Evolutionary conservation across 495 filamentous ascomycete species (phyloP).

Genomic region (Penicillium macrosclerotiorum): DNA sequence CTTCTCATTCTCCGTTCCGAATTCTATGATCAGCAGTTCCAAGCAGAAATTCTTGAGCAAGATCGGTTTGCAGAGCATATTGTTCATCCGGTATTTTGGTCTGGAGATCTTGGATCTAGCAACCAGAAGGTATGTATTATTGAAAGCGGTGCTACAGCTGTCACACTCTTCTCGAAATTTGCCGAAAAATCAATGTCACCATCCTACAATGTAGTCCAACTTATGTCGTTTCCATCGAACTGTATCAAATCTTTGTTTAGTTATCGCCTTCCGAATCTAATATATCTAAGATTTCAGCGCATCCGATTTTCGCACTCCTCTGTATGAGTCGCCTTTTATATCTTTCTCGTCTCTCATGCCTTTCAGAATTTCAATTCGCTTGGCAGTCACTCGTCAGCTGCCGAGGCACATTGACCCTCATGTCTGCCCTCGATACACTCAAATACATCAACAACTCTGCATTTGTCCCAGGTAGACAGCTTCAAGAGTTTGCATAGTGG

Average conservation of each 20-base stretch:
- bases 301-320: constrained; percentile 19
- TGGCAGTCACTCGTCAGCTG: constrained; percentile 37
- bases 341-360: constrained; percentile 37
- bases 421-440: constrained; percentile 60
- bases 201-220: constrained; percentile 52
- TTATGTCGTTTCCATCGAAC: constrained; percentile 47
- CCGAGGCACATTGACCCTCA: constrained; percentile 52
- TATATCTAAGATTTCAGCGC: constrained; percentile 29
- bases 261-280: constrained; percentile 30
- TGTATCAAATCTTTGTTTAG: constrained; percentile 18
- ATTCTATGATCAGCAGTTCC: constrained; percentile 46
- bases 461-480: constrained; percentile 64
- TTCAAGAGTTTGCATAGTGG: constrained; percentile 52
- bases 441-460: constrained; percentile 65
- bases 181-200: constrained; percentile 36
- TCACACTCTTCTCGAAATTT: constrained; percentile 36
- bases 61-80: constrained; percentile 28
- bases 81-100: constrained; percentile 44
- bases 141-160: constrained; percentile 47
- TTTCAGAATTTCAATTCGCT: constrained; percentile 45
- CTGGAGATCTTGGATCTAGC: constrained; percentile 33
- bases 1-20: constrained; percentile 12
- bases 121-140: constrained; percentile 46
- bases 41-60: constrained; percentile 33
- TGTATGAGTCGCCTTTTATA: too few relatives aligned